Conservation (phyloP, 805 yeast species). For the Lipomyces orientalis region DNA sequence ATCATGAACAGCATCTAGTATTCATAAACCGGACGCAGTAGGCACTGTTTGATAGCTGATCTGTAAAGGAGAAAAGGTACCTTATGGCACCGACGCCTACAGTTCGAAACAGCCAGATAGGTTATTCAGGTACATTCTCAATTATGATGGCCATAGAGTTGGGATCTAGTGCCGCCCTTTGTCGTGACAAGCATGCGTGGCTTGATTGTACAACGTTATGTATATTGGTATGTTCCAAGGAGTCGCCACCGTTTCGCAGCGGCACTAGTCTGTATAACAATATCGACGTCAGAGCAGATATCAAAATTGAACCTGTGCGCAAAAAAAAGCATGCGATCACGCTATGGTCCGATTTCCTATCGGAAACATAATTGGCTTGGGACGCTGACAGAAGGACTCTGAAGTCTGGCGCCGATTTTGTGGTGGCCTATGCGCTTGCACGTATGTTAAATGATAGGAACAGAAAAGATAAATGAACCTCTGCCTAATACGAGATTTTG, state of each 20-base stretch:
- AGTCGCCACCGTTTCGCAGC: slow-evolving; percentile 4
- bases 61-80: slow-evolving; percentile 2
- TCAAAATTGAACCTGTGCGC: background rate
- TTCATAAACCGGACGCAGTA: slow-evolving; percentile 4
- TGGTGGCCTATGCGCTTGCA: background rate
- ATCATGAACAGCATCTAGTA: slow-evolving; percentile 5
- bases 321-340: background rate
- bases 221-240: slow-evolving; percentile 1
- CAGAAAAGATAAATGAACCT: background rate
- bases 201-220: slow-evolving; percentile 5
- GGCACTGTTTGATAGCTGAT: slow-evolving; percentile 1
- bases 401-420: slow-evolving; percentile 2
- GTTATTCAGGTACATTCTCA: background rate
- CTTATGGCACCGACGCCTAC: background rate
- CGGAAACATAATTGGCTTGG: slow-evolving; percentile 5
- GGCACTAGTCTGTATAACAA: background rate
- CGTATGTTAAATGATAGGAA: background rate
- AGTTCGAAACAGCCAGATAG: slow-evolving; percentile 1
- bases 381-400: background rate
- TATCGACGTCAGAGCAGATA: background rate
- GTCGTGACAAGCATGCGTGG: background rate
- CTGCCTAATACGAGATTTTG: slow-evolving; percentile 5
- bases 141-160: background rate
- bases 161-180: slow-evolving; percentile 7
- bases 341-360: slow-evolving; percentile 5